These are phyloP conservation scores for Malus orientalis DNA, from an alignment of 306 rosid genomes.

Conservation along the genomic window DNA sequence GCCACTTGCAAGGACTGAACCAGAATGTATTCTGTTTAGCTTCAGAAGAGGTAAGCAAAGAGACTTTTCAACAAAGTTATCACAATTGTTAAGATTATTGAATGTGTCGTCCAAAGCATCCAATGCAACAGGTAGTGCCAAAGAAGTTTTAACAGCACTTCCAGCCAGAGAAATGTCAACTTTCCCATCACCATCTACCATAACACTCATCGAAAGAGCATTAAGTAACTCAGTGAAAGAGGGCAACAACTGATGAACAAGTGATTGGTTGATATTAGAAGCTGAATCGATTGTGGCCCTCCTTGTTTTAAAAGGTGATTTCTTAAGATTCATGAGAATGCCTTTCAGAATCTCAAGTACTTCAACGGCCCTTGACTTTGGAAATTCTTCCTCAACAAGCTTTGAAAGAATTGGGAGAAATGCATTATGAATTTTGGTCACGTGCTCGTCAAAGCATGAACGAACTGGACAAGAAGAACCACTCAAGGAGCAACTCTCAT, in stretches of 20 bases:
- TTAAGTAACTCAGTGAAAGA: slow-evolving; percentile 50
- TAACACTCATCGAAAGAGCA: slow-evolving; percentile 52
- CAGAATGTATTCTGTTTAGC: slow-evolving; percentile 82
- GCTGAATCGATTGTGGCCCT: slow-evolving; percentile 39
- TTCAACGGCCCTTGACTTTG: slow-evolving; percentile 44
- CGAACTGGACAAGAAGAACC: slow-evolving; percentile 67
- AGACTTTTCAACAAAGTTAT: slow-evolving; percentile 38
- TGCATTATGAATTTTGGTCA: slow-evolving; percentile 62
- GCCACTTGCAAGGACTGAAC: slow-evolving; percentile 70
- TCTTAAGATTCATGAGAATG: slow-evolving; percentile 36
- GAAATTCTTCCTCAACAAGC: slow-evolving; percentile 43
- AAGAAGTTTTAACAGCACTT: slow-evolving; percentile 54
- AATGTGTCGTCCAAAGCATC: slow-evolving; percentile 62
- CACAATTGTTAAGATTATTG: slow-evolving; percentile 45
- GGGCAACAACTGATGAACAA: slow-evolving; percentile 42
- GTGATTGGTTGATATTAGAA: slow-evolving; percentile 12
- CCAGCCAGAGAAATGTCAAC: slow-evolving; percentile 59
- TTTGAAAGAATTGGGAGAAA: slow-evolving; percentile 50
- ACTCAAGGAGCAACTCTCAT: slow-evolving; percentile 34
- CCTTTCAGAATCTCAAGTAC: slow-evolving; percentile 44
- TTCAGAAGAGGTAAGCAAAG: slow-evolving; percentile 59
- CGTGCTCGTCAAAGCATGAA: slow-evolving; percentile 75
- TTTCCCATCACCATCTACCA: slow-evolving; percentile 45
- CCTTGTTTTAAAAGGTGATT: slow-evolving; percentile 65
- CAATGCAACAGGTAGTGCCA: slow-evolving; percentile 71